These are phyloP conservation scores for Cinnamomum micranthum DNA, from an alignment of 164 flowering plant genomes.

Conservation along the genomic window DNA sequence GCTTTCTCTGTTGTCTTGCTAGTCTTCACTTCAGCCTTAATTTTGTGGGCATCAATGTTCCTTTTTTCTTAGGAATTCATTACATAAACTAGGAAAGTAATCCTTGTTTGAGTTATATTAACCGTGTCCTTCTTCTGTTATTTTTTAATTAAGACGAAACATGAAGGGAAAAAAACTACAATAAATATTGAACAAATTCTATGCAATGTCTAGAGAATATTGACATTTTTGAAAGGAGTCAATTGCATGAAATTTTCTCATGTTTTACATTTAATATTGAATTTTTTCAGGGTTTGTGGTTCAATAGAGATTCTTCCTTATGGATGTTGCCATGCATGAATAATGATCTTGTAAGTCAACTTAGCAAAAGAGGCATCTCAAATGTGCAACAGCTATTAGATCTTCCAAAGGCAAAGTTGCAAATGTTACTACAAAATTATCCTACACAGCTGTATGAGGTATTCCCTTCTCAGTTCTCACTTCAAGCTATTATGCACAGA, in stretches of 20 bases:
- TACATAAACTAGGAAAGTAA: background rate
- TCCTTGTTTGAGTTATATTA: background rate
- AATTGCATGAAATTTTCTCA: background rate
- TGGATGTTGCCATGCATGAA: slow-evolving; percentile 95
- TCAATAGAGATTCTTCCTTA: slow-evolving; percentile 52
- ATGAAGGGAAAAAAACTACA: background rate
- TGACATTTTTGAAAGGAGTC: background rate
- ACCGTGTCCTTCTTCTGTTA: background rate
- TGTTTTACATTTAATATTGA: slow-evolving; percentile 7
- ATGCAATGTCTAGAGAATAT: background rate
- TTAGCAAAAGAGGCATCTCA: slow-evolving; percentile 48
- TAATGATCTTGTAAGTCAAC: slow-evolving; percentile 42
- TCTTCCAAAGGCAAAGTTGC: slow-evolving; percentile 47
- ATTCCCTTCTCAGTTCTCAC: background rate
- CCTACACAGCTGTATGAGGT: slow-evolving; percentile 64
- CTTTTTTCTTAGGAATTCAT: background rate
- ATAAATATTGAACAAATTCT: background rate
- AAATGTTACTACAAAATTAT: slow-evolving; percentile 37
- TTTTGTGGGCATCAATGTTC: background rate
- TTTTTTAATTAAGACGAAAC: background rate
- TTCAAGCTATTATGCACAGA: background rate
- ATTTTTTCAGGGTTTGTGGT: slow-evolving; percentile 73
- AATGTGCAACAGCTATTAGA: slow-evolving; percentile 63
- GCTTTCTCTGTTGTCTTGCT: background rate
- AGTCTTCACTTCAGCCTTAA: background rate